Percentiles rank a stretch among this genome's conserved stretches.
Evolutionary conservation across 2,329 filamentous ascomycete species (phyloP).

Genomic region (Tolypocladium endophyticum): DNA sequence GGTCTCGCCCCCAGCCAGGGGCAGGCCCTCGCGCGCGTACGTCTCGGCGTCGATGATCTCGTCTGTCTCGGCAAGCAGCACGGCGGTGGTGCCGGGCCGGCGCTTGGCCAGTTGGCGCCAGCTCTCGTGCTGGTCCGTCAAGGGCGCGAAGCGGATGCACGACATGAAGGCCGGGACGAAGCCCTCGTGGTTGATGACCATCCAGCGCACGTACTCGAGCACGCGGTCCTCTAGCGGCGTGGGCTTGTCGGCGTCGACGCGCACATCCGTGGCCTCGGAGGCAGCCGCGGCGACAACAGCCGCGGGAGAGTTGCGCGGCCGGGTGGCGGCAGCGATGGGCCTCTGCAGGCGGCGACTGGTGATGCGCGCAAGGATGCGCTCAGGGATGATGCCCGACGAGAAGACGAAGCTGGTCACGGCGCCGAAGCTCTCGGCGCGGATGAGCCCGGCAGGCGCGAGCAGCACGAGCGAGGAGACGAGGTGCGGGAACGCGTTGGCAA

Average conservation of each 20-base stretch:
- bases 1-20: conserved; percentile 37
- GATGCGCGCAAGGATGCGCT: conserved; percentile 35
- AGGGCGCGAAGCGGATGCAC: conserved; percentile 41
- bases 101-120: conserved; percentile 37
- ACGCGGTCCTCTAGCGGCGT: conserved; percentile 36
- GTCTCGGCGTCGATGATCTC: conserved; percentile 41
- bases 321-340: conserved; percentile 31
- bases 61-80: conserved; percentile 41
- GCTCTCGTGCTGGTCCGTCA: conserved; percentile 39
- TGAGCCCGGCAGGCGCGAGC: conserved; percentile 68
- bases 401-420: conserved; percentile 39
- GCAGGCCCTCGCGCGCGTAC: conserved; percentile 38
- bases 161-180: conserved; percentile 52
- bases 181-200: conserved; percentile 42
- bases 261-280: conserved; percentile 26
- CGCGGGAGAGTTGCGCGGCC: conserved; percentile 14
- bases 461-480: conserved; percentile 62
- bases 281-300: conserved; percentile 21
- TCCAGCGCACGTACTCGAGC: conserved; percentile 45
- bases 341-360: conserved; percentile 36
- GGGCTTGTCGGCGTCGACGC: not conserved
- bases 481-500: conserved; percentile 61
- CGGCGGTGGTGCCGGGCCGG: conserved; percentile 31
- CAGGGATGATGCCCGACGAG: conserved; percentile 42
- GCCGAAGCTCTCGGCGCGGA: conserved; percentile 46